phyloP scores from a whole-genome alignment of 2,329 filamentous ascomycete species.

The Botrytis medusae region DNA sequence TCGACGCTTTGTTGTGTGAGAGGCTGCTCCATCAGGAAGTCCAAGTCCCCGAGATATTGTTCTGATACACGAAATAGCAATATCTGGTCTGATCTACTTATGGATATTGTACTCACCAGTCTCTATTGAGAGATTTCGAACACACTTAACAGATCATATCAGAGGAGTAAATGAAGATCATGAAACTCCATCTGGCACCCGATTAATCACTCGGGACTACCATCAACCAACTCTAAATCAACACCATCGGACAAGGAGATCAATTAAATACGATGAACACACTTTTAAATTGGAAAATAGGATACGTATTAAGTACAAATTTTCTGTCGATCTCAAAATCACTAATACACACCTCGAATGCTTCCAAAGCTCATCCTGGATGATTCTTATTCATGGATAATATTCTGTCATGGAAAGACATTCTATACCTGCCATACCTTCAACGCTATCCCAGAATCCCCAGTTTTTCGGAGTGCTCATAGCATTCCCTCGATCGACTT shows the following conservation, averaged over 20 bases:
- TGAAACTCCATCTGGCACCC: not conserved
- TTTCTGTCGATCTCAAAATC: not conserved
- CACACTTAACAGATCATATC: not conserved
- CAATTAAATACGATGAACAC: not conserved
- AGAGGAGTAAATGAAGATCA: not conserved
- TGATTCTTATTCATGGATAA: conserved; percentile 25
- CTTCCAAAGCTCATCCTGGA: not conserved
- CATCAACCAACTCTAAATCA: not conserved
- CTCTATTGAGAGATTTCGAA: not conserved
- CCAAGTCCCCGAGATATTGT: not conserved
- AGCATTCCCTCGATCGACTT: conserved; percentile 35
- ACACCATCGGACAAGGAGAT: not conserved
- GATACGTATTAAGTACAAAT: not conserved
- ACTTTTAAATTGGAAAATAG: not conserved
- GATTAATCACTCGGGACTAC: not conserved
- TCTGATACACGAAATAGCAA: not conserved
- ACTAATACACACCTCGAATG: not conserved
- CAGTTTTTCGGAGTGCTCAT: conserved; percentile 35
- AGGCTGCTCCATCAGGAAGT: not conserved
- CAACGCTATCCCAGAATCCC: conserved; percentile 37
- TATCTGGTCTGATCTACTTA: not conserved
- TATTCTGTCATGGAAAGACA: conserved; percentile 37
- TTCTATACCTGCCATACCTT: conserved; percentile 31
- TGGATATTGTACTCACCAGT: not conserved
- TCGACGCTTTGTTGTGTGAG: not conserved